Conservation (phyloP, 75 land plant genomes). For the Cunninghamia lanceolata region DNA sequence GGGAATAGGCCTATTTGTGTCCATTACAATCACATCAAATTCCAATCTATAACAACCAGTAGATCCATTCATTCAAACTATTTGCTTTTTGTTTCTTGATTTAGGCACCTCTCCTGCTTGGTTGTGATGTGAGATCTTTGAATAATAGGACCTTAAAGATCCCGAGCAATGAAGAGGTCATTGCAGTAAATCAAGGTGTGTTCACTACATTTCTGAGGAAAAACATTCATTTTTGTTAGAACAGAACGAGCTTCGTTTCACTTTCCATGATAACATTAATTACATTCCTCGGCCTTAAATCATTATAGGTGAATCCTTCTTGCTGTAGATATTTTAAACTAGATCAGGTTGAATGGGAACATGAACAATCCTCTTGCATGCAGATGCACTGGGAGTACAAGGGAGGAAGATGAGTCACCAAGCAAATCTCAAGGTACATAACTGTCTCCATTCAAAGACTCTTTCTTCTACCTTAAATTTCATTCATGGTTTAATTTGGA, state of each 20-base stretch:
- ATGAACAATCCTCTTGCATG: neutral
- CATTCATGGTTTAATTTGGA: neutral
- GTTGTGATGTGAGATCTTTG: too few relatives aligned
- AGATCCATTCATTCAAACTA: neutral
- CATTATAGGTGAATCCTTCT: too few relatives aligned
- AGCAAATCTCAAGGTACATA: constrained; percentile 46
- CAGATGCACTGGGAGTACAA: constrained; percentile 74
- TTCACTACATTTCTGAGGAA: too few relatives aligned
- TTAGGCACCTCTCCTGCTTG: too few relatives aligned
- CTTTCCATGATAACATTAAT: too few relatives aligned
- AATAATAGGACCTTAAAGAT: too few relatives aligned
- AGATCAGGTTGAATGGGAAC: neutral
- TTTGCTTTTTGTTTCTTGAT: neutral
- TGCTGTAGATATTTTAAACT: neutral
- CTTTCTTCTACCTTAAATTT: neutral
- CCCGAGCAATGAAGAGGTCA: too few relatives aligned
- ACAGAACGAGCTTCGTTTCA: too few relatives aligned
- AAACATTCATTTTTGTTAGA: too few relatives aligned
- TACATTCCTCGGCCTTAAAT: too few relatives aligned
- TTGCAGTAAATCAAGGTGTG: too few relatives aligned
- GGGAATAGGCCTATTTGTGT: neutral
- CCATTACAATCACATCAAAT: neutral
- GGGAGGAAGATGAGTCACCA: constrained; percentile 58
- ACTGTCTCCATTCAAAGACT: neutral
- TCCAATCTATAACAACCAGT: neutral